Evolutionary conservation across 2,329 filamentous ascomycete genomes (phyloP).

Genomic region (Neurospora sp.): DNA sequence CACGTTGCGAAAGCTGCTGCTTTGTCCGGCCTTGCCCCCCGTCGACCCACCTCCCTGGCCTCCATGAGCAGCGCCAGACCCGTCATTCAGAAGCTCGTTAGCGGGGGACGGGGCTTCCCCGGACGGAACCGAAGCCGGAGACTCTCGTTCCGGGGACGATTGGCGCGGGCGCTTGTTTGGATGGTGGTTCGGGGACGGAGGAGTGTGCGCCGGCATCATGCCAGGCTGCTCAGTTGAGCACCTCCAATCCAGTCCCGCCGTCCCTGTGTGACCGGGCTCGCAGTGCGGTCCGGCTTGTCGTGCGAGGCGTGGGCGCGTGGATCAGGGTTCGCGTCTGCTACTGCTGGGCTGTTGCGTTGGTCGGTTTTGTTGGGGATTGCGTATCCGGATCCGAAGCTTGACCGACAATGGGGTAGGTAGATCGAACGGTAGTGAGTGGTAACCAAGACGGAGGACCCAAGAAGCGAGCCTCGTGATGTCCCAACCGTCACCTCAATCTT

Average conservation of each 20-base stretch:
- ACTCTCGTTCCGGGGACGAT: conserved; percentile 37
- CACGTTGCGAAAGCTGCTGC: conserved; percentile 71
- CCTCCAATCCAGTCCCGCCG: not conserved
- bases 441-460: not conserved
- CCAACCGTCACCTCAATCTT: not conserved
- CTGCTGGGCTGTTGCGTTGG: not conserved
- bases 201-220: conserved; percentile 23
- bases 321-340: not conserved
- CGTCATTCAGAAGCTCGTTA: conserved; percentile 23
- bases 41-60: conserved; percentile 17
- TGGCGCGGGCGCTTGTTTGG: conserved; percentile 49
- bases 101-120: conserved; percentile 23
- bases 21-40: conserved; percentile 41
- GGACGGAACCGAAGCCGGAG: conserved; percentile 25
- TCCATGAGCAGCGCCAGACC: conserved; percentile 20
- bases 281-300: not conserved
- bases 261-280: not conserved
- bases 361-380: not conserved
- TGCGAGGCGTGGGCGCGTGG: not conserved
- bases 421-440: not conserved
- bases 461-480: not conserved
- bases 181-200: conserved; percentile 39
- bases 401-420: not conserved
- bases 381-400: not conserved
- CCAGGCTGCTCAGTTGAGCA: not conserved